These are phyloP conservation scores for Kwoniella sp. DNA, from an alignment of 768 basidiomycete genomes.

Conservation along the genomic window DNA sequence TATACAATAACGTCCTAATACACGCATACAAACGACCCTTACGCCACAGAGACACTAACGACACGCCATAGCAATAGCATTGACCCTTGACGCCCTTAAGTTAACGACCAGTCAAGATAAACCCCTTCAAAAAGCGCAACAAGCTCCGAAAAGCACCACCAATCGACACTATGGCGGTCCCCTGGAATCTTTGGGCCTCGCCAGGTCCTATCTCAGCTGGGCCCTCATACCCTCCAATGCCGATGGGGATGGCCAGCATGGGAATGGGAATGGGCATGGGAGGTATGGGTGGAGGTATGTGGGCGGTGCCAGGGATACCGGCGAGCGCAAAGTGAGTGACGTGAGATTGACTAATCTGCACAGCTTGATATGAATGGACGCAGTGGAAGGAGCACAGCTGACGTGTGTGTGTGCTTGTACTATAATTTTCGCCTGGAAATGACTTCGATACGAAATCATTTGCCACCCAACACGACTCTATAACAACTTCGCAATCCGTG, in stretches of 20 bases:
- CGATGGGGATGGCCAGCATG: neutral
- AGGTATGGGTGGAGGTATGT: constrained; percentile 7
- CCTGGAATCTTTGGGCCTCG: constrained; percentile 26
- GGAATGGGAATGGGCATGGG: too few species aligned
- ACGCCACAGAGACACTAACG: constrained; percentile 1
- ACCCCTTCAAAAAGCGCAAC: neutral
- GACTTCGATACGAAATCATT: neutral
- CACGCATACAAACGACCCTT: neutral
- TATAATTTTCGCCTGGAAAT: constrained; percentile 3
- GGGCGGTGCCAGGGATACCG: constrained; percentile 24
- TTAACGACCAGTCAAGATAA: neutral
- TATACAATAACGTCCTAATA: neutral
- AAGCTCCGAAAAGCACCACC: constrained; percentile 4
- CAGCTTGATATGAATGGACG: neutral
- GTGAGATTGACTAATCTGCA: neutral
- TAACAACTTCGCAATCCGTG: neutral
- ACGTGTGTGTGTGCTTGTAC: constrained; percentile 13
- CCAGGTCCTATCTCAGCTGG: neutral
- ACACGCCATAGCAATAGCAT: neutral
- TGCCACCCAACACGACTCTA: constrained; percentile 13
- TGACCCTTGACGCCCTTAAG: neutral
- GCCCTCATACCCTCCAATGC: neutral
- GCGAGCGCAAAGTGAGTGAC: constrained; percentile 21
- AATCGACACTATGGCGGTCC: constrained; percentile 23
- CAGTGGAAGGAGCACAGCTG: constrained; percentile 1